phyloP scores from a whole-genome alignment of 2,329 filamentous ascomycete genomes.

The Colletotrichum sp. region DNA sequence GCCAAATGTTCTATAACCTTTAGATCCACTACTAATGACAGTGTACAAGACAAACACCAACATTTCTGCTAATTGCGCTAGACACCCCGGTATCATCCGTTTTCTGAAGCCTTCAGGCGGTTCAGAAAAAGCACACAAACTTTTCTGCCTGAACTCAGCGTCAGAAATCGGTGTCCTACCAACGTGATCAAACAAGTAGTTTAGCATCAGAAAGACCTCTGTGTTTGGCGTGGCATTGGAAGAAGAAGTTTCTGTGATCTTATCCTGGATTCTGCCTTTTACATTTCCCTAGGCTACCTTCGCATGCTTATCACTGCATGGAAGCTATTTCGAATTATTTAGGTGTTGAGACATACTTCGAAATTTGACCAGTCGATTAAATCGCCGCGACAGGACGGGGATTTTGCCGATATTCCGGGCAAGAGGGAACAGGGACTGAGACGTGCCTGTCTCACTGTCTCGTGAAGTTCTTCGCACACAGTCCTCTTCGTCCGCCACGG shows the following conservation, averaged over 20 bases:
- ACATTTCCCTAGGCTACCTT: neutral
- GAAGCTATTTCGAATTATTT: neutral
- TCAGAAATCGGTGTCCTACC: neutral
- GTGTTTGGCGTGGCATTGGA: too few relatives aligned
- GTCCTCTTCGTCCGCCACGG: neutral
- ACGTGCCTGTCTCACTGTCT: neutral
- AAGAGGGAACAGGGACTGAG: neutral
- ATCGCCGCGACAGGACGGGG: neutral
- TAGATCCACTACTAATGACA: too few relatives aligned
- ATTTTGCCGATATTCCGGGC: neutral
- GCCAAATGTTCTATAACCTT: too few relatives aligned
- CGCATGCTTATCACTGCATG: neutral
- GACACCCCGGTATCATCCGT: too few relatives aligned
- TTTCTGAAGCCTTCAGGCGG: too few relatives aligned
- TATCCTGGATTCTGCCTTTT: neutral
- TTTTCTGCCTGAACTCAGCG: neutral
- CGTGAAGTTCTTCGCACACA: too few relatives aligned
- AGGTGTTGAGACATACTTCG: neutral
- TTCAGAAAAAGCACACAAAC: too few relatives aligned
- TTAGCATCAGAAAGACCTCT: neutral
- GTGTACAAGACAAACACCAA: too few relatives aligned
- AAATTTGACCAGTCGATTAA: neutral
- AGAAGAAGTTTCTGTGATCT: too few relatives aligned
- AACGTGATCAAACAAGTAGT: neutral
- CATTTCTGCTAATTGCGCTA: too few relatives aligned